Conservation (phyloP, 1,284 basidiomycete genomes). For the Apiotrichum mycotoxinovorans region DNA sequence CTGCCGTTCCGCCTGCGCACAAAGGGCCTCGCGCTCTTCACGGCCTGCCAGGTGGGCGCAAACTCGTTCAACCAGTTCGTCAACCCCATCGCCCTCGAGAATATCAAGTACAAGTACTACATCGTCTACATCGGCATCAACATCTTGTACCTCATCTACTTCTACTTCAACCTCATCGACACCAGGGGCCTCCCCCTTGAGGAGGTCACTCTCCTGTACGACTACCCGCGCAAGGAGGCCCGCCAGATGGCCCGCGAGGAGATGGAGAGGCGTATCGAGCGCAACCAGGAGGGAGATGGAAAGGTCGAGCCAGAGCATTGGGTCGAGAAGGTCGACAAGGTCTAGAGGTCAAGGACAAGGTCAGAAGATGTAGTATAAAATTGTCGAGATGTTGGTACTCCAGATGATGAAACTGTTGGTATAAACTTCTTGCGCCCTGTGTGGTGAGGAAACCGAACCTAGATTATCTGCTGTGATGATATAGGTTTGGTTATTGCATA, state of each 20-base stretch:
- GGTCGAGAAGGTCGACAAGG: too few species aligned
- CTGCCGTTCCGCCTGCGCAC: constrained; percentile 23
- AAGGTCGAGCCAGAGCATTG: too few species aligned
- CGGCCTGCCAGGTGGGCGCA: constrained; percentile 11
- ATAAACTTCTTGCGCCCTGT: too few species aligned
- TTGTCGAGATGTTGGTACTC: too few species aligned
- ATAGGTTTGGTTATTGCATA: too few species aligned
- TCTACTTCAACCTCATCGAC: constrained; percentile 28
- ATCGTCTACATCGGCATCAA: constrained; percentile 33
- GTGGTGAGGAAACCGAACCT: too few species aligned
- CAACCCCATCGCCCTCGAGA: constrained; percentile 28
- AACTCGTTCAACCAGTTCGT: constrained; percentile 27
- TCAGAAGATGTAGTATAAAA: too few species aligned
- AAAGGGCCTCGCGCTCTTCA: constrained; percentile 28
- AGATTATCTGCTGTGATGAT: too few species aligned
- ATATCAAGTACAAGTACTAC: constrained; percentile 25
- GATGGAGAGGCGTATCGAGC: constrained; percentile 5
- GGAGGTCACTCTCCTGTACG: constrained; percentile 32
- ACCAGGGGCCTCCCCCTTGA: constrained; percentile 30
- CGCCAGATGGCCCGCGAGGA: constrained; percentile 4
- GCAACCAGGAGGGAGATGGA: constrained; percentile 2
- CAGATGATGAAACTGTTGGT: too few species aligned
- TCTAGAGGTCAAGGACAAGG: too few species aligned
- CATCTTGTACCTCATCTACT: constrained; percentile 27
- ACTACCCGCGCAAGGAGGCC: constrained; percentile 15